Evolutionary conservation across 768 basidiomycete genomes (phyloP).

Genomic region (Xerocomellus intermedius): DNA sequence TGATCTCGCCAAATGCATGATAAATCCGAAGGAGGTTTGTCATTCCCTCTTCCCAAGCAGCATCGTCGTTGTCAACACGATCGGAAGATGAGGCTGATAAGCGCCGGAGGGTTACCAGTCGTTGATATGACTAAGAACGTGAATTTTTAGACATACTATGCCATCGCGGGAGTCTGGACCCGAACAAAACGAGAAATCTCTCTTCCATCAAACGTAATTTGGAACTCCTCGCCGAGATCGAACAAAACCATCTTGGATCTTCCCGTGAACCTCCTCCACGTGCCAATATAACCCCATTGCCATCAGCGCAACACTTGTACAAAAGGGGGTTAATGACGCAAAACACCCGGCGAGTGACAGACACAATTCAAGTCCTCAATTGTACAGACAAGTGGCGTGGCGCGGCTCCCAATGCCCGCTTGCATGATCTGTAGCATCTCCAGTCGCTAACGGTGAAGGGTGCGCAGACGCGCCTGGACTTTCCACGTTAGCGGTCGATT

Average conservation of each 20-base stretch:
- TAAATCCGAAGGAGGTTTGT: background rate
- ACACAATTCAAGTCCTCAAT: background rate
- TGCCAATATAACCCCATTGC: background rate
- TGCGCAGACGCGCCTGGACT: background rate
- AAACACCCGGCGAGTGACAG: background rate
- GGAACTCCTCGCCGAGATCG: background rate
- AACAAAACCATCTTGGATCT: background rate
- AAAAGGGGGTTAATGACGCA: background rate
- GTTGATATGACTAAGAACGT: background rate
- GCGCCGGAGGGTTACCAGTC: constrained; percentile 10
- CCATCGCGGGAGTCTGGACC: constrained; percentile 23
- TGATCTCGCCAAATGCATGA: constrained; percentile 2
- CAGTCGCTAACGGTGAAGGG: background rate
- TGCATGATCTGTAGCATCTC: constrained; percentile 17
- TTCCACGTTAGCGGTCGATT: background rate
- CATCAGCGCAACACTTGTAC: too few relatives aligned
- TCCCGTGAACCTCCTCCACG: constrained; percentile 1
- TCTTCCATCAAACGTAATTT: constrained; percentile 17
- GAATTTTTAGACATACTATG: constrained; percentile 22
- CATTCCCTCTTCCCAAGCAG: background rate
- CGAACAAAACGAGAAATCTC: constrained; percentile 4
- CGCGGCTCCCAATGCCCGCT: constrained; percentile 47
- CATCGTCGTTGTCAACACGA: background rate
- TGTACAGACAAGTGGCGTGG: constrained; percentile 46
- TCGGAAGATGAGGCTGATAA: constrained; percentile 2